A percentile compares a stretch with the other conserved stretches of the same genome.
Evolutionary conservation across 306 rosid genomes (phyloP).

Genomic region (Gastrolobium bilobum): DNA sequence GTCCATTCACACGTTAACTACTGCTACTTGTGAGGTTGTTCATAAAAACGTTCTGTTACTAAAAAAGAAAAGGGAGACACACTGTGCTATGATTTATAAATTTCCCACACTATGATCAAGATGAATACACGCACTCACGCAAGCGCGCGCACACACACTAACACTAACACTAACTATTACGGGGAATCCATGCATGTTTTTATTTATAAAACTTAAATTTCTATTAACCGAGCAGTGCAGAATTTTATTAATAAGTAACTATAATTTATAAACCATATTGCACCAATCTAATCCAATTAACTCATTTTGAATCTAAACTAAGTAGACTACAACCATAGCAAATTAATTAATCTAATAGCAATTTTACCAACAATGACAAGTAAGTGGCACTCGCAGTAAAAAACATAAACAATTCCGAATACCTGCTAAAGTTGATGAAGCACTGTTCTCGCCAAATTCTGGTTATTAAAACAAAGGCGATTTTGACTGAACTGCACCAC

Average conservation of each 20-base stretch:
- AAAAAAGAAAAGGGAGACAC: no score
- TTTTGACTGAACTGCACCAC: conserved; percentile 85
- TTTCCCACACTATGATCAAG: not conserved
- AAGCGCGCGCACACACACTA: no score
- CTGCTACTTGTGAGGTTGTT: no score
- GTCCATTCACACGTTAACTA: not conserved
- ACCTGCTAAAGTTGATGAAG: conserved; percentile 55
- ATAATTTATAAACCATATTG: conserved; percentile 16
- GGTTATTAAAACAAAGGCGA: conserved; percentile 56
- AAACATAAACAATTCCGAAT: conserved; percentile 21
- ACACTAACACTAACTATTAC: no score
- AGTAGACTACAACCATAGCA: not conserved
- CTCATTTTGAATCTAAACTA: conserved; percentile 29
- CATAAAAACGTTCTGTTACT: no score
- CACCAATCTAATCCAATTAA: not conserved
- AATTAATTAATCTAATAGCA: conserved; percentile 9
- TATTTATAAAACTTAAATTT: not conserved
- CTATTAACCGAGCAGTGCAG: not conserved
- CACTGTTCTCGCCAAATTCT: conserved; percentile 65
- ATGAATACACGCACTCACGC: not conserved
- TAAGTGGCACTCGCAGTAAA: conserved; percentile 15
- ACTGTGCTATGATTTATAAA: no score
- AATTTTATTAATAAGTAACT: not conserved
- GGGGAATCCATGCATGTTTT: conserved; percentile 11
- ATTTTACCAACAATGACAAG: conserved; percentile 15